phyloP scores from a whole-genome alignment of 441 rosid species.

The Populus tomentosa region DNA sequence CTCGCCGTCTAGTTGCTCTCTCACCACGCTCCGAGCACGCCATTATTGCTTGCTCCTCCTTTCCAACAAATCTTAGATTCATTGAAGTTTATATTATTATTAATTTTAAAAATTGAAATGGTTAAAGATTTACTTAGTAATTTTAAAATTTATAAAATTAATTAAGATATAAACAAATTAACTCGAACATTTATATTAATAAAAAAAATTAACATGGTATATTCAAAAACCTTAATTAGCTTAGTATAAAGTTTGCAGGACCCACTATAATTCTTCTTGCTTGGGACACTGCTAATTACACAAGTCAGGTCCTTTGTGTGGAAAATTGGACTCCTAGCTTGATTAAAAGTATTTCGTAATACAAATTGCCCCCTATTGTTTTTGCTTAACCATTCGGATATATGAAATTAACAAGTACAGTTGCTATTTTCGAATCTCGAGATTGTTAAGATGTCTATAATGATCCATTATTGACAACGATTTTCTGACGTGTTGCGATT shows the following conservation, averaged over 20 bases:
- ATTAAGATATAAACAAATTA: accelerated
- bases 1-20: conserved; percentile 4
- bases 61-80: too few relatives aligned
- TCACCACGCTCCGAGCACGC: conserved; percentile 18
- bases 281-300: neutral
- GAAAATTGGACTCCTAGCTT: neutral
- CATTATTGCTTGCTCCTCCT: too few relatives aligned
- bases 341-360: neutral
- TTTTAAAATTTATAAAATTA: too few relatives aligned
- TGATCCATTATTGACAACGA: neutral
- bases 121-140: too few relatives aligned
- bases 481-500: neutral
- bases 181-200: accelerated
- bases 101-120: too few relatives aligned
- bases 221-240: too few relatives aligned
- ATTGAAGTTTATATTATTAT: too few relatives aligned
- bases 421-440: neutral
- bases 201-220: neutral
- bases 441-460: neutral
- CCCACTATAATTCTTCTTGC: neutral
- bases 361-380: neutral
- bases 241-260: too few relatives aligned
- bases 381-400: neutral
- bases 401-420: neutral
- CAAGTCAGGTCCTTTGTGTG: neutral